Evolutionary conservation across 345 rosid species (phyloP).

Genomic region (Kernera saxatilis): DNA sequence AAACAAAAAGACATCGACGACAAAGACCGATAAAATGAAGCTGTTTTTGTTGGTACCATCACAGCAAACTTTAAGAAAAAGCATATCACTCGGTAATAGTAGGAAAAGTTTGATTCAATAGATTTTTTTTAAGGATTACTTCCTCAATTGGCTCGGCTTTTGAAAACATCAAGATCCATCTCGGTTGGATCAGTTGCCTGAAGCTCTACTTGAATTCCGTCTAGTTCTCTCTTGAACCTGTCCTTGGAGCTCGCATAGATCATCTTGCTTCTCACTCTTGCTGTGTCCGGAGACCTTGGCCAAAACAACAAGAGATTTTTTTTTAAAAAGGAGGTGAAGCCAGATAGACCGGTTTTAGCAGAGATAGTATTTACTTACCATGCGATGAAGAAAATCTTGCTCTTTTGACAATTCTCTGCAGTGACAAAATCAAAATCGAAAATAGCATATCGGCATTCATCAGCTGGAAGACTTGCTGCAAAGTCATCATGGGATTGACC

Average conservation of each 20-base stretch:
- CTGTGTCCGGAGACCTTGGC: constrained; percentile 51
- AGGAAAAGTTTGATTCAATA: constrained; percentile 9
- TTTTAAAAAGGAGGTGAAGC: not conserved
- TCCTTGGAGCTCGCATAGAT: constrained; percentile 62
- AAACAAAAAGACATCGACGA: not conserved
- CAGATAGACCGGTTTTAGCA: not conserved
- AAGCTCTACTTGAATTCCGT: constrained; percentile 55
- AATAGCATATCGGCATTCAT: constrained; percentile 36
- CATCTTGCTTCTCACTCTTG: constrained; percentile 62
- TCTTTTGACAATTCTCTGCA: constrained; percentile 49
- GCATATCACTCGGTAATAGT: constrained; percentile 4
- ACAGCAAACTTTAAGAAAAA: constrained; percentile 27
- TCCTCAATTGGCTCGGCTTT: constrained; percentile 41
- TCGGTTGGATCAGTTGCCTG: constrained; percentile 64
- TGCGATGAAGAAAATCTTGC: constrained; percentile 55
- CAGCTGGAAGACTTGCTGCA: constrained; percentile 46
- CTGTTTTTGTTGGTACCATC: constrained; percentile 33
- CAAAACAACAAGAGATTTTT: not conserved
- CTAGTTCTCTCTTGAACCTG: constrained; percentile 58
- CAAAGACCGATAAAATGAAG: constrained; percentile 30
- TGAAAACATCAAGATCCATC: constrained; percentile 53
- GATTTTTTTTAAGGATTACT: not conserved
- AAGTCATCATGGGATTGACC: constrained; percentile 43
- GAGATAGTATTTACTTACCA: constrained; percentile 28
- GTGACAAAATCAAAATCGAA: constrained; percentile 55